These are phyloP conservation scores for Jaltomata sinuosa DNA, from an alignment of 257 asterid species.

Conservation along the genomic window DNA sequence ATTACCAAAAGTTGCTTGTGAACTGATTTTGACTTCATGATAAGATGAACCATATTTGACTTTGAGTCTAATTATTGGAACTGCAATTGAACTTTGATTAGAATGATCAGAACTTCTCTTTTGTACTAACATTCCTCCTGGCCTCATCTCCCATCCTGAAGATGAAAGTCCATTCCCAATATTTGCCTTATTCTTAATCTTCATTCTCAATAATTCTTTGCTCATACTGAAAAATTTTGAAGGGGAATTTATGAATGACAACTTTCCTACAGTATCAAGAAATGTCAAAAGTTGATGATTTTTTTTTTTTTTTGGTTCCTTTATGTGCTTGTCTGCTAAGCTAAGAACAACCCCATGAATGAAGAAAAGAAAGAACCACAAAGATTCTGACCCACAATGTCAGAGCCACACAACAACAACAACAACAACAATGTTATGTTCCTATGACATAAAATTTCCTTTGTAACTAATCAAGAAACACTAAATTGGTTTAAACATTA, in stretches of 20 bases:
- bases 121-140: slow-evolving; percentile 93
- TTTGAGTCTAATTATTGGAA: slow-evolving; percentile 49
- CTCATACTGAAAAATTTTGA: slow-evolving; percentile 16
- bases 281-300: slow-evolving; percentile 9
- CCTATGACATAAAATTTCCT: slow-evolving; percentile 8
- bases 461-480: slow-evolving; percentile 18
- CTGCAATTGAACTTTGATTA: slow-evolving; percentile 23
- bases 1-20: slow-evolving; percentile 84
- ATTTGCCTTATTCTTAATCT: slow-evolving; percentile 17
- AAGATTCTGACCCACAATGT: slow-evolving; percentile 60
- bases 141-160: slow-evolving; percentile 62
- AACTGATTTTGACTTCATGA: slow-evolving; percentile 53
- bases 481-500: slow-evolving; percentile 1
- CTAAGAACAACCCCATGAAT: slow-evolving; percentile 55
- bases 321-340: slow-evolving; percentile 69
- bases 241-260: slow-evolving; percentile 1
- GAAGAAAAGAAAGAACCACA: slow-evolving; percentile 47
- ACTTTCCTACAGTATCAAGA: not conserved
- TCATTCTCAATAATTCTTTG: slow-evolving; percentile 48
- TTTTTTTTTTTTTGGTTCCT: not conserved
- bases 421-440: slow-evolving; percentile 13
- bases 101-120: slow-evolving; percentile 55
- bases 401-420: slow-evolving; percentile 28
- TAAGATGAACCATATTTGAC: slow-evolving; percentile 57
- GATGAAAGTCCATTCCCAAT: slow-evolving; percentile 2